phyloP scores from a whole-genome alignment of 1,284 basidiomycete genomes.

The Apiotrichum sp. region DNA sequence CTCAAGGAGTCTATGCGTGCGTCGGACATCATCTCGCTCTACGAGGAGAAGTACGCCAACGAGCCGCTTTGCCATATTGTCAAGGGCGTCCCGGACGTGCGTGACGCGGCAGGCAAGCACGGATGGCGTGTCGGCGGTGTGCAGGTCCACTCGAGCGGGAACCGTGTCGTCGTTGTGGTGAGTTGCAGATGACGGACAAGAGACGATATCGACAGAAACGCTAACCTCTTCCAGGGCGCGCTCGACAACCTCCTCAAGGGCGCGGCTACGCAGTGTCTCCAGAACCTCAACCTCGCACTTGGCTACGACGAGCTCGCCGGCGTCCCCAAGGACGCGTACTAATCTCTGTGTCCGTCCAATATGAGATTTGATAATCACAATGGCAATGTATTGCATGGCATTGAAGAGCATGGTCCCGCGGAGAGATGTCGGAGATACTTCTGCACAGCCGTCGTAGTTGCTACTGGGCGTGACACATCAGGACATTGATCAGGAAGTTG shows the following conservation, averaged over 20 bases:
- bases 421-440: too few species aligned
- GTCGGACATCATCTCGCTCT: constrained; percentile 66
- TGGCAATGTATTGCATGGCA: constrained; percentile 1
- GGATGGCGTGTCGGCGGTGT: constrained; percentile 88
- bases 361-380: background rate
- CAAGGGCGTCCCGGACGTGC: constrained; percentile 68
- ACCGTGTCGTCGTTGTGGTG: constrained; percentile 85
- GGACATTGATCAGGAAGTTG: too few species aligned
- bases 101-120: constrained; percentile 72
- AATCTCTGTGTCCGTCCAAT: background rate
- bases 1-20: constrained; percentile 62
- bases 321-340: constrained; percentile 54
- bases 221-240: constrained; percentile 53
- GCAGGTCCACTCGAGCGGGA: constrained; percentile 83
- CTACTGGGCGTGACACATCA: too few species aligned
- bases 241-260: constrained; percentile 96
- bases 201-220: too few species aligned
- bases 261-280: constrained; percentile 94
- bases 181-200: background rate
- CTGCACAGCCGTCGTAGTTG: too few species aligned
- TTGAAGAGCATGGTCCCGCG: background rate
- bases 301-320: constrained; percentile 88
- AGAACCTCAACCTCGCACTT: constrained; percentile 92
- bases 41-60: constrained; percentile 66
- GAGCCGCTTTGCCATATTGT: constrained; percentile 67